Evolutionary conservation across 202 grass and related monocot species (phyloP).

Genomic region (Digitaria exilis): DNA sequence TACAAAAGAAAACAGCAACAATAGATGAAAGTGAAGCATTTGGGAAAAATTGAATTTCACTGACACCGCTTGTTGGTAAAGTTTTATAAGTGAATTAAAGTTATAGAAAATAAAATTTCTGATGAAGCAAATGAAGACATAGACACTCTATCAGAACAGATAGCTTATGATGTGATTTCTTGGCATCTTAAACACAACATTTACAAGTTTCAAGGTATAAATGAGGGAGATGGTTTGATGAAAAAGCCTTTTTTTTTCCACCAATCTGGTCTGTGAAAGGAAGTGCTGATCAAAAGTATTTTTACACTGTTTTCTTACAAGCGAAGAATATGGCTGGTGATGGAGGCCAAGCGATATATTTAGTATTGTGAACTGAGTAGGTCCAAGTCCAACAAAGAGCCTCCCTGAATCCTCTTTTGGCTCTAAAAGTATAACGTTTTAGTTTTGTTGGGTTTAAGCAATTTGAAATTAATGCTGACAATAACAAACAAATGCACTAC

Average conservation of each 20-base stretch:
- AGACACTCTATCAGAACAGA: neutral
- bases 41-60: constrained; percentile 15
- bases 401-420: neutral
- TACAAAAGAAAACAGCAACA: neutral
- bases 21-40: neutral
- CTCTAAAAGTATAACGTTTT: too few species aligned
- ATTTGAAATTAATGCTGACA: neutral
- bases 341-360: neutral
- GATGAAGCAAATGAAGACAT: neutral
- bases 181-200: neutral
- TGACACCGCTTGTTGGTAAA: neutral
- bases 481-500: constrained; percentile 21
- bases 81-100: neutral
- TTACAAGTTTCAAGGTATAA: neutral
- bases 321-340: neutral
- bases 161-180: neutral
- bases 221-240: neutral
- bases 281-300: neutral
- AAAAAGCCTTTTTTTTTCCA: neutral
- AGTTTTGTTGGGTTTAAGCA: neutral
- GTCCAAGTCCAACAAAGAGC: neutral
- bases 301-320: neutral
- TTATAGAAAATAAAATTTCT: constrained; percentile 1
- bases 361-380: neutral
- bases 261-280: neutral